Evolutionary conservation across 2,329 filamentous ascomycete species (phyloP), one percentile per base, ranked within the genome.

Genomic region (Exophiala phaeomuriformis): DNA sequence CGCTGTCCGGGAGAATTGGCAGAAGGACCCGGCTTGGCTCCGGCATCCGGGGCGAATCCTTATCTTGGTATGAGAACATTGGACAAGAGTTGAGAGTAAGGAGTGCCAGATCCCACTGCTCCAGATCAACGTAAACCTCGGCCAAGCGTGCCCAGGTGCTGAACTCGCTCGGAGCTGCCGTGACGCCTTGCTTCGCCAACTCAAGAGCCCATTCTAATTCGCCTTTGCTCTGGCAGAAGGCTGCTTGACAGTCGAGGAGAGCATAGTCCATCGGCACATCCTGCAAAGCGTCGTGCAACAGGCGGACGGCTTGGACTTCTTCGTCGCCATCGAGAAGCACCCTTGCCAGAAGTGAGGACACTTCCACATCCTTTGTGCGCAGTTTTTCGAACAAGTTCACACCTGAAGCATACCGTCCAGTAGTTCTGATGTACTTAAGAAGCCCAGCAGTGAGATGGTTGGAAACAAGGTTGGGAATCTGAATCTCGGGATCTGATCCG

Each of bases 51-150:
- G 93, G 93, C 4, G 90, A 86, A 68, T 98, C 93, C 70, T 96
- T 97, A 71, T 98, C 93, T 71, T 97, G 93, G 70, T 98, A 97
- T 4, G 93, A 98, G 70, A 98, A 98, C 93, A 98, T 98, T 5
- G 93, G 93, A 69, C 93, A 98, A 12, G 93, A 98, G 72, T 98
- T 98, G 49, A 98, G 78, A 3, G 93, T 97, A 3, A 95, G 84
- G 28, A 98, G 79, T 0, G 93, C 93, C 62, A 97, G 83, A 66
- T 97, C 93, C 90, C 93, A 98, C 67, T 95, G 88, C 68, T 98
- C 93, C 72, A 95, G 82, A 47, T 85, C 82, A 51, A 97, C 88
- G 64, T 98, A 98, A 32, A 97, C 86, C 67, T 97, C 89, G 2
- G 90, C 90, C 59, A 98, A 72, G 53, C 90, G 80, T 53, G 93